Evolutionary conservation across 768 basidiomycete species (phyloP).

Genomic region (Lactarius akahatsu): DNA sequence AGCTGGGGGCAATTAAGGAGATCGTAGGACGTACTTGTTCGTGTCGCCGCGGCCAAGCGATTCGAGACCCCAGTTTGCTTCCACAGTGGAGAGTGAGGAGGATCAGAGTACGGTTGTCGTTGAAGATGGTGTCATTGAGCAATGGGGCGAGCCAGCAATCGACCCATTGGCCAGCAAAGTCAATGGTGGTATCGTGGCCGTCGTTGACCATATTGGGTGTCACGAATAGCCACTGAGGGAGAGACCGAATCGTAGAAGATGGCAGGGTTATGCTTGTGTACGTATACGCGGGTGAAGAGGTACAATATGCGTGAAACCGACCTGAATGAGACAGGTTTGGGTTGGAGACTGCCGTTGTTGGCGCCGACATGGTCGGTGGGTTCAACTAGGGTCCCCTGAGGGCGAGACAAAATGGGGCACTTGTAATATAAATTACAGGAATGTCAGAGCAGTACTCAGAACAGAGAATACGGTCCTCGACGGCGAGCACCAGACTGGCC

Average conservation of each 20-base stretch:
- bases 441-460: not conserved
- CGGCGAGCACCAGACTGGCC: slow-evolving; percentile 6
- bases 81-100: slow-evolving; percentile 53
- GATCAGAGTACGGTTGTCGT: slow-evolving; percentile 54
- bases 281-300: slow-evolving; percentile 39
- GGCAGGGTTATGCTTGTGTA: too few relatives aligned
- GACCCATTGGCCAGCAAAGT: slow-evolving; percentile 48
- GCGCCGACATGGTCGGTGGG: too few relatives aligned
- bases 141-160: slow-evolving; percentile 52
- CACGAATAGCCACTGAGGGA: slow-evolving; percentile 62
- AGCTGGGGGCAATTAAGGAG: not conserved
- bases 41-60: slow-evolving; percentile 61
- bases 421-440: not conserved
- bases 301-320: not conserved
- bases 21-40: slow-evolving; percentile 40
- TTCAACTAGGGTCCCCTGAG: slow-evolving; percentile 32
- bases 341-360: slow-evolving; percentile 44
- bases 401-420: slow-evolving; percentile 36
- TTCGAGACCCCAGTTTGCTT: slow-evolving; percentile 61
- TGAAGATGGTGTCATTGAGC: slow-evolving; percentile 51
- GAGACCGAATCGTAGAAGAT: too few relatives aligned
- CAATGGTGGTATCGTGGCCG: slow-evolving; percentile 58
- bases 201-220: slow-evolving; percentile 62
- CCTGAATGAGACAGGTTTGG: slow-evolving; percentile 45
- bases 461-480: not conserved